Base-by-base conservation (phyloP, 208 protist species). In the Trypanosoma cruzi region DNA sequence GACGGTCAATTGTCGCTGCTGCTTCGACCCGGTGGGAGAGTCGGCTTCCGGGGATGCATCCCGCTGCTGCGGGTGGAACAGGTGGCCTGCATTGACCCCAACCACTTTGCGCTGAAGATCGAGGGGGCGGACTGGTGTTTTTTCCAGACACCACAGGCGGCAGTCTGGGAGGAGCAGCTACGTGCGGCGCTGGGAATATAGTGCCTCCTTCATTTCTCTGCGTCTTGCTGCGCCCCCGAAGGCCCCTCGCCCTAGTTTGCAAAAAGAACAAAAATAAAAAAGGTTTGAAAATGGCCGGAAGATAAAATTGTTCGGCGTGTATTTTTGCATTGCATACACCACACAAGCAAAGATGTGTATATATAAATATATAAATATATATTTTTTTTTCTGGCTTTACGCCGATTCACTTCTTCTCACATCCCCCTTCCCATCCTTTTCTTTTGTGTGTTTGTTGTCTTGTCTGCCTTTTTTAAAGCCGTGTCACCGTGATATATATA, bases 1-100 rank as follows among this genome's bases (percentile, higher is more conserved):
- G 46, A 56, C 18, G 48, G 48, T 55, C 61, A 56, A 34, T 36
- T 70, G 24, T 50, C 8, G 20, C 42, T 62, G 29, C 32, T 70
- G 52, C 64, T 49, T 60, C 52, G 55, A 14, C 64, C 48, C 11
- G 55, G 55, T 22, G 61, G 42, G 14, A 22, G 28, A 46, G 44
- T 66, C n/a, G 61, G 61, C 26, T 26, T 29, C 14, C 26, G 22
- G 29, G 61, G 61, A 18, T 55, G 61, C 46, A 53, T 66, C 18
- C 61, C 61, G 29, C 34, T 81, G n/a, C 67, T 50, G 8, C 18
- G 28, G n/a, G 79, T 84, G 57, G 68, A 80, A 36, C 52, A 75
- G 26, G 42, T 84, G n/a, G 37, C 66, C 55, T 16, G 31, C 22
- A 53, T 78, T n/a, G 60, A 50, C 11, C 42, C 31, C 10, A 52